Conservation (phyloP, 2,329 filamentous ascomycete species). For the Diplocarpon mali region DNA sequence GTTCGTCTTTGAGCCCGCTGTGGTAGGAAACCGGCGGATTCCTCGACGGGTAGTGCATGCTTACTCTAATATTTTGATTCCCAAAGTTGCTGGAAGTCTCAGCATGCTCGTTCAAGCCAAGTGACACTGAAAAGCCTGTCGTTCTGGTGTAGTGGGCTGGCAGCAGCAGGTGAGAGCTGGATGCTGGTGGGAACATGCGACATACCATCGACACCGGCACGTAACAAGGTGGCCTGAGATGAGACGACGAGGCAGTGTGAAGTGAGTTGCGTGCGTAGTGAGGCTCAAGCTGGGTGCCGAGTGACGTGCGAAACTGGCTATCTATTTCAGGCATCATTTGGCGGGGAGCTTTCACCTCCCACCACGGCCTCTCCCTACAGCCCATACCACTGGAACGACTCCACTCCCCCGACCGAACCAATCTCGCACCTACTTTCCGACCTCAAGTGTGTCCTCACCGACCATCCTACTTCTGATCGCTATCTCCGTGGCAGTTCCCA, state of each 20-base stretch:
- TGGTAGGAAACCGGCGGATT: too few relatives aligned
- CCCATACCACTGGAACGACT: neutral
- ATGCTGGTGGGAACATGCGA: neutral
- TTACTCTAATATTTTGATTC: too few relatives aligned
- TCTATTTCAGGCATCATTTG: slow-evolving; percentile 2
- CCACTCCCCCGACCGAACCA: neutral
- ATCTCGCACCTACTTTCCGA: neutral
- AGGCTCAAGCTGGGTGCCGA: neutral
- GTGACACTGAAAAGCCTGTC: too few relatives aligned
- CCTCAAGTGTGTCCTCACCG: neutral
- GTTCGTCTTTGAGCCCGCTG: too few relatives aligned
- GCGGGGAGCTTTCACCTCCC: slow-evolving; percentile 11
- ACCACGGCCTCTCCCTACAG: neutral
- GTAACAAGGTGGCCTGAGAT: neutral
- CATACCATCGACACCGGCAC: too few relatives aligned
- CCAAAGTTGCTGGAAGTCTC: too few relatives aligned
- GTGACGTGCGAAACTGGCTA: neutral
- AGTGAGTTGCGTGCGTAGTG: neutral
- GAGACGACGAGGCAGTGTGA: neutral
- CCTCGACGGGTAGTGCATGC: too few relatives aligned
- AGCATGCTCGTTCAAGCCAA: too few relatives aligned
- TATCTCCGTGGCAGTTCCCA: slow-evolving; percentile 5
- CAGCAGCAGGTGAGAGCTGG: too few relatives aligned
- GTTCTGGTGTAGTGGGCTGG: too few relatives aligned
- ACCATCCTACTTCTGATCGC: neutral